phyloP scores from a whole-genome alignment of 306 rosid species.

The Quercus bicolor region DNA sequence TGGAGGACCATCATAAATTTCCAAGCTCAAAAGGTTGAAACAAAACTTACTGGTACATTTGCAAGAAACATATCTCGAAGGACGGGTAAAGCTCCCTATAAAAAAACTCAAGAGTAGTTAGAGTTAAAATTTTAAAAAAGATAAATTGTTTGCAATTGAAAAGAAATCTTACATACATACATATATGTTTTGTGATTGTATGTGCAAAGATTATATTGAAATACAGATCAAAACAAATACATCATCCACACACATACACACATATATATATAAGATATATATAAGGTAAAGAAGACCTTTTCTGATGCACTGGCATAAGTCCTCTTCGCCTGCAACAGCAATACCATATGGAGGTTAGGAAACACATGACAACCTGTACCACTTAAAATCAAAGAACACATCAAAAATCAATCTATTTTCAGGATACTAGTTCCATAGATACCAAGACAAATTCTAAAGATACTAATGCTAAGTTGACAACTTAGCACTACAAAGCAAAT shows the following conservation, averaged over 20 bases:
- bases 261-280: not conserved
- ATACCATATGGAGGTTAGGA: not conserved
- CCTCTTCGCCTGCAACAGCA: slow-evolving; percentile 47
- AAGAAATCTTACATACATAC: not conserved
- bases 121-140: slow-evolving; percentile 17
- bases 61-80: slow-evolving; percentile 79
- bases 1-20: slow-evolving; percentile 8
- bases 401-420: not conserved
- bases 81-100: slow-evolving; percentile 53
- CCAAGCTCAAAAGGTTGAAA: slow-evolving; percentile 9
- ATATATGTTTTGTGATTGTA: not conserved
- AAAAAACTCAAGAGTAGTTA: not conserved
- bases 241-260: not conserved
- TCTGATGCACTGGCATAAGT: slow-evolving; percentile 28
- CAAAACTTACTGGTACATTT: slow-evolving; percentile 63
- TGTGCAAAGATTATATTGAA: slow-evolving; percentile 5
- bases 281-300: slow-evolving; percentile 43
- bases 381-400: slow-evolving; percentile 4
- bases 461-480: not conserved
- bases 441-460: not conserved
- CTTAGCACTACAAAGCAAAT: not conserved
- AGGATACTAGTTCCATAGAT: not conserved
- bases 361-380: slow-evolving; percentile 12
- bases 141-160: not conserved
- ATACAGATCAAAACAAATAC: slow-evolving; percentile 1